Conservation (phyloP, 805 yeast genomes). For the Ogataea corticis region DNA sequence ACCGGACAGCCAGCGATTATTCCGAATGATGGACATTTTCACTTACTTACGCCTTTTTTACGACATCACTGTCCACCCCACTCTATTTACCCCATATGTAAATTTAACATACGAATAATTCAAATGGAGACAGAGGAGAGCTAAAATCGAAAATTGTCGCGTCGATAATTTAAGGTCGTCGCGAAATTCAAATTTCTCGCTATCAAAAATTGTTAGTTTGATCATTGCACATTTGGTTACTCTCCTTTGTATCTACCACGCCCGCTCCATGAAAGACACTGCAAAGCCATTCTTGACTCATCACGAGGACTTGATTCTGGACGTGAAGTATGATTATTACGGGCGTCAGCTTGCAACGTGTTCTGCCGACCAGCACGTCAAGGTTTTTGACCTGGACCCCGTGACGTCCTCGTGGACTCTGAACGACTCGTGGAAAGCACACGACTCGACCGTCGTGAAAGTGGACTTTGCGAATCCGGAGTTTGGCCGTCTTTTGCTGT, state of each 20-base stretch:
- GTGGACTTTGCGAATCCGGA: conserved; percentile 95
- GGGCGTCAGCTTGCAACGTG: conserved; percentile 93
- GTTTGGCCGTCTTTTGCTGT: conserved; percentile 81
- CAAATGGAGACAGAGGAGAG: too few relatives aligned
- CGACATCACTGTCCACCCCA: not conserved
- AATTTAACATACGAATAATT: too few relatives aligned
- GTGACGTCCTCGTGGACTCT: conserved; percentile 74
- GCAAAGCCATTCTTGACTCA: conserved; percentile 82
- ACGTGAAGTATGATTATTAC: conserved; percentile 87
- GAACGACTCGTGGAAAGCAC: conserved; percentile 93
- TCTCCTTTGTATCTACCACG: not conserved
- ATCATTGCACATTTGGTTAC: not conserved
- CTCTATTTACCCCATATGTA: not conserved
- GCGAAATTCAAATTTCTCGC: too few relatives aligned
- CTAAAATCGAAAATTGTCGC: too few relatives aligned
- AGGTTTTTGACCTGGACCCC: conserved; percentile 77
- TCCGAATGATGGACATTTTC: conserved; percentile 14
- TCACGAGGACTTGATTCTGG: conserved; percentile 91
- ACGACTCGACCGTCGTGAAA: conserved; percentile 81
- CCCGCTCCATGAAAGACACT: conserved; percentile 28
- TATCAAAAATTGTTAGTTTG: too few relatives aligned
- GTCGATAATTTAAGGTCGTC: not conserved
- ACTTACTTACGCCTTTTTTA: not conserved
- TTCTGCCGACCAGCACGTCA: conserved; percentile 90
- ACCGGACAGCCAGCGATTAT: conserved; percentile 27